Base-by-base conservation (phyloP, 495 filamentous ascomycete species). In the Rostrohypoxylon terebratum region DNA sequence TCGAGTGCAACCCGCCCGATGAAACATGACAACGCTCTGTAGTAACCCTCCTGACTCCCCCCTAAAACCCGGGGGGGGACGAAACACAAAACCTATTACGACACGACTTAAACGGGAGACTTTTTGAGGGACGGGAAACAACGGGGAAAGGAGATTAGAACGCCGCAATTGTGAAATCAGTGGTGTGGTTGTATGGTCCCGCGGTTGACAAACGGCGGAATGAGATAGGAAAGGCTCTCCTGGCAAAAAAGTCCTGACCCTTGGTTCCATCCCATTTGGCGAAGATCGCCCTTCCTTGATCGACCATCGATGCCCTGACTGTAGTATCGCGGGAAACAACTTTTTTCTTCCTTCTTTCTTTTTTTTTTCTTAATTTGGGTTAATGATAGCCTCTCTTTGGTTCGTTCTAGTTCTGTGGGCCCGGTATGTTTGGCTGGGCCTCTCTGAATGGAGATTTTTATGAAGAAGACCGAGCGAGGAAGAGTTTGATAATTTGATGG, bases 1-100 rank as follows among this genome's bases (percentile, higher is more conserved):
- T 73, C 62, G 45, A 69, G 55, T 66, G 66, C 36, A 63, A 69
- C 66, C 55, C 59, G 40, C 60, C 60, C 65, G 36, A 68, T 69
- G 61, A 66, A 69, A 69, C 66, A 45, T 42, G 47, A 58, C 14
- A 63, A 66, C 38, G 61, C 54, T 42, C 48, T 66, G 55, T 50
- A 21, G 54, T 55, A 48, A 36, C 68, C 61, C 16, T 71, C 25
- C 40, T 44, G 31, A 31, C 48, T 21, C 7, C 42, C 40, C 48
- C 47, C 18, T 53, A 53, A 23, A 53, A 23, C 23, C 25, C 14
- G 14, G 59, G 47, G 13, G 47, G 13, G 25, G 38, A 3, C 1
- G 0, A 28, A 28, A 28, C 3, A 20, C 9, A 25, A 48, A 44
- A 28, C 48, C 4, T 18, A 63, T 20, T 31, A 59, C 23, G 34